A percentile compares a stretch with the other conserved stretches of the same genome.
phyloP scores from a whole-genome alignment of 1,139 yeast species.

The Hanseniaspora gamundiae region DNA sequence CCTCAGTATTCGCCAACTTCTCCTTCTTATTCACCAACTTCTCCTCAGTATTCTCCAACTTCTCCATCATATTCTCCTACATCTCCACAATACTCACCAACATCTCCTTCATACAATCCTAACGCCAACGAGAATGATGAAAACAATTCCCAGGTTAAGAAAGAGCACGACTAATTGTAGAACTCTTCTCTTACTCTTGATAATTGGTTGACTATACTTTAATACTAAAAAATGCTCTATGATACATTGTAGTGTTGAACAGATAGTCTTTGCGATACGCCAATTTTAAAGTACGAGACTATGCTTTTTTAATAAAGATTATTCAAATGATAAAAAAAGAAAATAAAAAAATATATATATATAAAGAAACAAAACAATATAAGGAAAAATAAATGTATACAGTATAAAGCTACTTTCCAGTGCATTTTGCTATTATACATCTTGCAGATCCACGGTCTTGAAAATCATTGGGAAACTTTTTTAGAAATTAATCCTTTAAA shows the following conservation, averaged over 20 bases:
- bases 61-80: slow-evolving; percentile 47
- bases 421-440: background rate
- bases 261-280: background rate
- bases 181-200: background rate
- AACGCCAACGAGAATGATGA: slow-evolving; percentile 17
- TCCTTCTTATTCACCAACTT: slow-evolving; percentile 39
- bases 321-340: slow-evolving; percentile 4
- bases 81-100: slow-evolving; percentile 48
- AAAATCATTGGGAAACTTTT: slow-evolving; percentile 24
- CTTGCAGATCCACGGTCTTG: background rate
- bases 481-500: slow-evolving; percentile 81
- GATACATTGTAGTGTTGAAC: background rate
- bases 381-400: background rate
- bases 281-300: background rate
- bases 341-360: slow-evolving; percentile 11
- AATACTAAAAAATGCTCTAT: background rate
- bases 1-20: slow-evolving; percentile 53
- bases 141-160: slow-evolving; percentile 3
- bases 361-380: slow-evolving; percentile 1
- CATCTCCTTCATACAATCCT: slow-evolving; percentile 48
- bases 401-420: background rate
- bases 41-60: slow-evolving; percentile 49
- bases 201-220: background rate
- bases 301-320: background rate
- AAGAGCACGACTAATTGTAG: slow-evolving; percentile 1